Percentiles rank a stretch among this genome's conserved stretches.
These are phyloP conservation scores for Ceratobasidium sp. DNA, from an alignment of 1,284 basidiomycete species.

Conservation along the genomic window DNA sequence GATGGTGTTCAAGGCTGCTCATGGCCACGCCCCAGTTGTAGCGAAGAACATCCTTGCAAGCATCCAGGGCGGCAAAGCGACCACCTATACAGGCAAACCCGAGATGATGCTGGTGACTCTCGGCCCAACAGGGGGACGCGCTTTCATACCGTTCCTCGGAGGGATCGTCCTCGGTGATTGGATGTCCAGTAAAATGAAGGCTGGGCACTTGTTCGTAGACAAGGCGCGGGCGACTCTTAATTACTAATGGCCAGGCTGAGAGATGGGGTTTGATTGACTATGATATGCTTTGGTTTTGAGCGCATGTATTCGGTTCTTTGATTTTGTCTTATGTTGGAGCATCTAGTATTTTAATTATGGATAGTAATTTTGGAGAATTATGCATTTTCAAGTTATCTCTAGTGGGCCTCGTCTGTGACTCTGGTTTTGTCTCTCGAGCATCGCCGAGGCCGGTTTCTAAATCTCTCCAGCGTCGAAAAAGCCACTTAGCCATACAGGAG, in stretches of 20 bases:
- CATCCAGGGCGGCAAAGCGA: slow-evolving; percentile 42
- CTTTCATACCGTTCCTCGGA: slow-evolving; percentile 18
- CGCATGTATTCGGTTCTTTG: too few species aligned
- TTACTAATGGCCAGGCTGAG: not conserved
- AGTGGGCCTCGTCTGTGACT: too few species aligned
- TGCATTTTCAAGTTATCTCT: too few species aligned
- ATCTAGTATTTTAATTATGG: too few species aligned
- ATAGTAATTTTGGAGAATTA: too few species aligned
- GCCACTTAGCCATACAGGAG: too few species aligned
- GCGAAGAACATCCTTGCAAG: slow-evolving; percentile 46
- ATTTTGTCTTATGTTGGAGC: too few species aligned
- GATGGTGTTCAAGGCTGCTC: slow-evolving; percentile 39
- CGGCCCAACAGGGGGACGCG: slow-evolving; percentile 37
- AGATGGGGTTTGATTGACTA: too few species aligned
- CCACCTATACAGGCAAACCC: slow-evolving; percentile 22
- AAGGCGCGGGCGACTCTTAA: slow-evolving; percentile 1
- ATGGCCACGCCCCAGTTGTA: slow-evolving; percentile 40
- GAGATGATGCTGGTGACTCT: slow-evolving; percentile 41
- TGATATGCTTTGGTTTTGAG: too few species aligned
- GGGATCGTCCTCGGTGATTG: slow-evolving; percentile 37
- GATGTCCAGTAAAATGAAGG: slow-evolving; percentile 25
- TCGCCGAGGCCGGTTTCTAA: too few species aligned
- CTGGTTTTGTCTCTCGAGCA: too few species aligned
- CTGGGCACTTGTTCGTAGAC: not conserved
- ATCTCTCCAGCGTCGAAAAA: too few species aligned